Evolutionary conservation across 441 rosid genomes (phyloP).

Genomic region (Metrosideros polymorpha): DNA sequence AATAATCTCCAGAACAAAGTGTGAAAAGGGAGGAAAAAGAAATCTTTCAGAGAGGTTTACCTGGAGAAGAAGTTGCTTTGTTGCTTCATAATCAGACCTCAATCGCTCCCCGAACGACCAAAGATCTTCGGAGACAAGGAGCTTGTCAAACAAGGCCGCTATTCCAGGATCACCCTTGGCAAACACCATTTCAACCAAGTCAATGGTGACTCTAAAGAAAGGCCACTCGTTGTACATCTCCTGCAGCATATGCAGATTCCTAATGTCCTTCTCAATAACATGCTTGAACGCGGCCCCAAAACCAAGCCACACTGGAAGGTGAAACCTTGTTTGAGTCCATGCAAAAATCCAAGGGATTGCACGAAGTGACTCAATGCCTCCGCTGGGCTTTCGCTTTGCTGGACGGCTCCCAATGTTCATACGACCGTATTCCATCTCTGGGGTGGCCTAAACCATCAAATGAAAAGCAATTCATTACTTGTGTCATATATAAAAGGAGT

Average conservation of each 20-base stretch:
- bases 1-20: neutral
- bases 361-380: constrained; percentile 84
- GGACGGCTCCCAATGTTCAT: constrained; percentile 99
- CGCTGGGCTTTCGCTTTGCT: constrained; percentile 86
- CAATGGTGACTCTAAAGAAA: constrained; percentile 86
- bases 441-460: constrained; percentile 59
- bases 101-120: constrained; percentile 70
- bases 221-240: constrained; percentile 90
- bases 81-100: constrained; percentile 63
- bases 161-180: constrained; percentile 95
- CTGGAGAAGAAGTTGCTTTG: constrained; percentile 77
- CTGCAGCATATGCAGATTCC: constrained; percentile 73
- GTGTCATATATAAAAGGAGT: neutral
- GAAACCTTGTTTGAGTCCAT: constrained; percentile 97
- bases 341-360: constrained; percentile 99
- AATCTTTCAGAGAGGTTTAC: constrained; percentile 14
- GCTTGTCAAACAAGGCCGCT: constrained; percentile 71
- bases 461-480: neutral
- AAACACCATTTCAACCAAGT: constrained; percentile 96
- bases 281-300: constrained; percentile 74
- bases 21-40: neutral
- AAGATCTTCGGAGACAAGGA: constrained; percentile 76
- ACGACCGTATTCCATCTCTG: constrained; percentile 88
- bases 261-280: constrained; percentile 44
- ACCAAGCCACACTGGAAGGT: constrained; percentile 95